Evolutionary conservation across 2,329 filamentous ascomycete species (phyloP).

Genomic region (Geosmithia morbida): DNA sequence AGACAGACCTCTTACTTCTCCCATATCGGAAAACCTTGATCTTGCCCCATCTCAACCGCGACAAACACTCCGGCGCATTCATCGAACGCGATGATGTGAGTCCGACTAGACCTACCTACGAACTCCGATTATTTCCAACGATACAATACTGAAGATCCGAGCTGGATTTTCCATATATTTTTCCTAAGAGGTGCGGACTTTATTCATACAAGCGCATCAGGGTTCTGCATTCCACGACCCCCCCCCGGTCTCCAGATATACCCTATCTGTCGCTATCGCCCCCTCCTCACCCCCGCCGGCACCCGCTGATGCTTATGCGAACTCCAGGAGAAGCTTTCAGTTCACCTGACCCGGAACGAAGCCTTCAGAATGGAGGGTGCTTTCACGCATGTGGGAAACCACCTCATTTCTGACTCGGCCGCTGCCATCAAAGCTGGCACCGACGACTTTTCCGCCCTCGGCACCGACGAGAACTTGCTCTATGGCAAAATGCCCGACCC

Average conservation of each 20-base stretch:
- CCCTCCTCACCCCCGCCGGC: not conserved
- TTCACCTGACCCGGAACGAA: not conserved
- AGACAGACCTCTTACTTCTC: not conserved
- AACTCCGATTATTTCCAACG: not conserved
- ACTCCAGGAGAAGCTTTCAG: not conserved
- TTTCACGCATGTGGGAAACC: slow-evolving; percentile 79
- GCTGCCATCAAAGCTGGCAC: slow-evolving; percentile 78
- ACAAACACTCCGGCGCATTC: slow-evolving; percentile 1
- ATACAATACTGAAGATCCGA: not conserved
- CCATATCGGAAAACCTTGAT: not conserved
- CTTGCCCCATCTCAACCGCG: not conserved
- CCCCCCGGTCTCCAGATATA: not conserved
- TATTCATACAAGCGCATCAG: not conserved
- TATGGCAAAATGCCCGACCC: slow-evolving; percentile 53
- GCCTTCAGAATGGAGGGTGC: slow-evolving; percentile 61
- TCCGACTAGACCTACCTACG: slow-evolving; percentile 2
- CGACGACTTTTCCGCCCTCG: slow-evolving; percentile 57
- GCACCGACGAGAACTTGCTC: slow-evolving; percentile 68
- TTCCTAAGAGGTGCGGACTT: not conserved
- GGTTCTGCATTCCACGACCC: not conserved
- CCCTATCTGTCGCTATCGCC: too few species aligned
- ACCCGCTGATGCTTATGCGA: not conserved
- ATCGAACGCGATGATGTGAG: slow-evolving; percentile 23
- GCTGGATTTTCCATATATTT: not conserved
- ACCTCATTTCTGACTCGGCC: slow-evolving; percentile 70